phyloP scores from a whole-genome alignment of 257 asterid genomes.

The Petunia secreta region DNA sequence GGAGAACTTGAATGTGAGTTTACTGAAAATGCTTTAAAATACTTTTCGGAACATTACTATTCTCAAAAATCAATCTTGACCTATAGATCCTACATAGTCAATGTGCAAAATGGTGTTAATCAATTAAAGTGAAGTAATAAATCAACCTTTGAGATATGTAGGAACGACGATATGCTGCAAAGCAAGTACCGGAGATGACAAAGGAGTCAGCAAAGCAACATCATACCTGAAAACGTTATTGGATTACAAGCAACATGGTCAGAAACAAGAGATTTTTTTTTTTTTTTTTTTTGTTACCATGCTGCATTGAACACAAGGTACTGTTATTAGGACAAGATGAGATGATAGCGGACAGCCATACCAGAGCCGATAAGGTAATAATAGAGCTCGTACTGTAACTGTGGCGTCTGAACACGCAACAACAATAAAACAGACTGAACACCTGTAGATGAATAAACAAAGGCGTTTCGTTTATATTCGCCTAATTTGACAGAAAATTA shows the following conservation, averaged over 20 bases:
- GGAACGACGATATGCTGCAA: conserved; percentile 77
- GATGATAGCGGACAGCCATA: conserved; percentile 31
- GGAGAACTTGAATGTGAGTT: not conserved
- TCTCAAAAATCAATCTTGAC: conserved; percentile 8
- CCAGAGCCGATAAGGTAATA: conserved; percentile 87
- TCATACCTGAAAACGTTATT: conserved; percentile 71
- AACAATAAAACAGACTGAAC: conserved; percentile 71
- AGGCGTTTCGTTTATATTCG: not conserved
- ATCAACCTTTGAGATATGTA: conserved; percentile 59
- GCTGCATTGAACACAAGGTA: not conserved
- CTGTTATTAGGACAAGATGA: not conserved
- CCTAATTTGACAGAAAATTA: conserved; percentile 14
- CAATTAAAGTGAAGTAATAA: not conserved
- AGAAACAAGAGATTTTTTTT: conserved; percentile 18
- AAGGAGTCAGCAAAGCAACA: conserved; percentile 67
- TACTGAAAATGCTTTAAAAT: conserved; percentile 12
- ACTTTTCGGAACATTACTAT: not conserved
- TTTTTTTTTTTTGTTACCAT: not conserved
- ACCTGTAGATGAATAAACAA: conserved; percentile 53
- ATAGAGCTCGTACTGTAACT: conserved; percentile 80
- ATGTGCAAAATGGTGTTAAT: not conserved
- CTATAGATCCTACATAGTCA: conserved; percentile 7
- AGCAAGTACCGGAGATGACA: conserved; percentile 78
- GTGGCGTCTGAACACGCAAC: conserved; percentile 98
- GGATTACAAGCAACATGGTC: conserved; percentile 32